A percentile compares a stretch with the other conserved stretches of the same genome.
These are phyloP conservation scores for Pseudogymnoascus sp. DNA, from an alignment of 2,329 filamentous ascomycete species.

Conservation along the genomic window DNA sequence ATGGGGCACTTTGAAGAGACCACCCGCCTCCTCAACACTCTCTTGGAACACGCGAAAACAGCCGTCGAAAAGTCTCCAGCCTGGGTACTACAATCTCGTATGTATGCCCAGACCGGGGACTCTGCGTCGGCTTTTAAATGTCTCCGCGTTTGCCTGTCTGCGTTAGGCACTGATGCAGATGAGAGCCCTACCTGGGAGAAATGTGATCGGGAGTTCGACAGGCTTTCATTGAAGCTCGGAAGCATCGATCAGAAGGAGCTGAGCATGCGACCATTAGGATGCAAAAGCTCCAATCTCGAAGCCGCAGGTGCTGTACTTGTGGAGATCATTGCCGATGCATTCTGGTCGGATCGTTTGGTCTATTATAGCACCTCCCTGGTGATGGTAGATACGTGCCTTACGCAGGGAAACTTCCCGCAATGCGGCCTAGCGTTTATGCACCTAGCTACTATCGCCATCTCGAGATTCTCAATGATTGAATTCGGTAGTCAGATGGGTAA, in stretches of 20 bases:
- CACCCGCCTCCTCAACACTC: slow-evolving; percentile 58
- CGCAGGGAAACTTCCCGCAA: slow-evolving; percentile 60
- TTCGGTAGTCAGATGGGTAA: slow-evolving; percentile 60
- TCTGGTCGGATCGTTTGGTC: slow-evolving; percentile 66
- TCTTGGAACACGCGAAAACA: slow-evolving; percentile 64
- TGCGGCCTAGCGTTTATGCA: slow-evolving; percentile 63
- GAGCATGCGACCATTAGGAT: slow-evolving; percentile 35
- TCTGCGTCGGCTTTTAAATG: slow-evolving; percentile 60
- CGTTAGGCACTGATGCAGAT: slow-evolving; percentile 61
- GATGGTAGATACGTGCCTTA: slow-evolving; percentile 60
- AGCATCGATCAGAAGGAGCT: slow-evolving; percentile 46
- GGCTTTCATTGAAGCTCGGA: slow-evolving; percentile 53
- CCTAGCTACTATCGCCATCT: slow-evolving; percentile 59
- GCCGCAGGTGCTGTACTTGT: slow-evolving; percentile 64
- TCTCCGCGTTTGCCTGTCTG: slow-evolving; percentile 63
- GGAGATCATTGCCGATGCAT: slow-evolving; percentile 63
- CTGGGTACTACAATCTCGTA: slow-evolving; percentile 75
- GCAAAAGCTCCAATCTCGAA: slow-evolving; percentile 47
- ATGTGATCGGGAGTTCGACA: slow-evolving; percentile 69
- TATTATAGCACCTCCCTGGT: slow-evolving; percentile 66
- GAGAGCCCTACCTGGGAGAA: slow-evolving; percentile 64
- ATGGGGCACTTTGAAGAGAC: slow-evolving; percentile 66
- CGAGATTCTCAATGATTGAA: slow-evolving; percentile 64
- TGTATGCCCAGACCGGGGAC: slow-evolving; percentile 69
- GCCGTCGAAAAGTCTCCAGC: slow-evolving; percentile 76